Evolutionary conservation across 139 green algal genomes (phyloP), one percentile per base, ranked within the genome.

Genomic region (Eudorina sp.): DNA sequence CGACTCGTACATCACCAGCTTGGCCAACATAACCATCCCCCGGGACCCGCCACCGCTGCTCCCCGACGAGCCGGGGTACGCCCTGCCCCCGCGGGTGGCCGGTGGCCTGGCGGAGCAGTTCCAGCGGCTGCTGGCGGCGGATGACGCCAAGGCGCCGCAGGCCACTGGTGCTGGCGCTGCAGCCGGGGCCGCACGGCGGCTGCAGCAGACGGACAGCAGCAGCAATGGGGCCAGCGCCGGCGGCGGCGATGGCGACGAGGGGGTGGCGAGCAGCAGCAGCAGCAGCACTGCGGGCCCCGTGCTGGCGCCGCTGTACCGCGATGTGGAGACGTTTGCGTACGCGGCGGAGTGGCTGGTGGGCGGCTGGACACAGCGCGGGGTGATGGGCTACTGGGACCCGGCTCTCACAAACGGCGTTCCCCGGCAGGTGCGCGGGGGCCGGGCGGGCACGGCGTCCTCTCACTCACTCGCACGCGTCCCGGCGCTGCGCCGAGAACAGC

Each of bases 261-360:
- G n/a, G n/a, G n/a, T n/a, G n/a, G n/a, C n/a, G n/a, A n/a, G n/a
- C 19, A 16, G 75, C 41, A 45, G 34, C 48, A 48, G 75, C 29
- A 29, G 48, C 23, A 83, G 31, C 23, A 1, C n/a, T 25, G 14
- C 8, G 75, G 11, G 53, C 13, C 53, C 27, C 23, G 27, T 45
- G 14, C 48, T 64, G 74, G 45, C 74, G n/a, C 74, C 74, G 51
- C 25, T 40, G 31, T 14, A 6, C 6, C 48, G 34, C 19, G 53
- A 27, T 27, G 34, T 85, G 55, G 83, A 88, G 83, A 36, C 29
- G 68, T 14, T 88, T 5, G 68, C 69, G 36, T 88, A 82, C 18
- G 83, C 83, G 7, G 51, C 83, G 3, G 83, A 88, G 68, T 88
- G 66, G 68, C 68, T 88, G 34, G 27, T 88, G 4, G 68, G 68